Evolutionary conservation across 352 stramenopile genomes (phyloP).

Genomic region (Phytophthora colocasiae): DNA sequence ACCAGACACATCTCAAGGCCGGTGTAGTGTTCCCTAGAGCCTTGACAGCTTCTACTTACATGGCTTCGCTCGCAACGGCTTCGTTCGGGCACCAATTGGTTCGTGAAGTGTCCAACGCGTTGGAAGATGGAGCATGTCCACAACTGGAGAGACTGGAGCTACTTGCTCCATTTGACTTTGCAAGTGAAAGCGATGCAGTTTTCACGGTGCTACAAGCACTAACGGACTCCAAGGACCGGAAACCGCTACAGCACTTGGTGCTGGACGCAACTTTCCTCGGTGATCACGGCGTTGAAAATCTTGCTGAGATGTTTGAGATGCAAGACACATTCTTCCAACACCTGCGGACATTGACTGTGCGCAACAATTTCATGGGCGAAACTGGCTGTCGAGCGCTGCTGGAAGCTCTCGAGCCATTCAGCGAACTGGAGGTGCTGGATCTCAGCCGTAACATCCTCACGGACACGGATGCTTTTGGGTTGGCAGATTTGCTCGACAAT

Average conservation of each 20-base stretch:
- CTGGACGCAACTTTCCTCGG: conserved; percentile 71
- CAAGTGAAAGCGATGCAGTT: conserved; percentile 58
- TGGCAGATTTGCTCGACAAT: conserved; percentile 51
- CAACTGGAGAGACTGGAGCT: conserved; percentile 53
- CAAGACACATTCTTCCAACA: conserved; percentile 33
- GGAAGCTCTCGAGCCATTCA: conserved; percentile 33
- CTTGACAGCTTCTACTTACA: conserved; percentile 26
- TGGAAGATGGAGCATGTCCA: conserved; percentile 46
- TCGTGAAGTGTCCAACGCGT: conserved; percentile 41
- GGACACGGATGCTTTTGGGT: conserved; percentile 50
- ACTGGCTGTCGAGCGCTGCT: conserved; percentile 47
- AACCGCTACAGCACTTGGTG: conserved; percentile 44
- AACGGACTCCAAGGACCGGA: conserved; percentile 2
- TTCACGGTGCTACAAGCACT: conserved; percentile 48
- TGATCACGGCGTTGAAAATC: conserved; percentile 48
- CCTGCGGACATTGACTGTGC: conserved; percentile 47
- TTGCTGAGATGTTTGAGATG: conserved; percentile 42
- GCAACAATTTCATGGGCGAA: conserved; percentile 78
- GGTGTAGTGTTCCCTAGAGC: conserved; percentile 49
- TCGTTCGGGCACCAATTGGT: conserved; percentile 56
- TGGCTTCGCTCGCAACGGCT: conserved; percentile 23
- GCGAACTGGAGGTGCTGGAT: conserved; percentile 42
- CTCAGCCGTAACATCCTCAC: conserved; percentile 70
- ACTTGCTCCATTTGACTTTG: conserved; percentile 65
- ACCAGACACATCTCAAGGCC: conserved; percentile 43